Evolutionary conservation across 139 green algal genomes (phyloP).

Genomic region (Closterium sp.): DNA sequence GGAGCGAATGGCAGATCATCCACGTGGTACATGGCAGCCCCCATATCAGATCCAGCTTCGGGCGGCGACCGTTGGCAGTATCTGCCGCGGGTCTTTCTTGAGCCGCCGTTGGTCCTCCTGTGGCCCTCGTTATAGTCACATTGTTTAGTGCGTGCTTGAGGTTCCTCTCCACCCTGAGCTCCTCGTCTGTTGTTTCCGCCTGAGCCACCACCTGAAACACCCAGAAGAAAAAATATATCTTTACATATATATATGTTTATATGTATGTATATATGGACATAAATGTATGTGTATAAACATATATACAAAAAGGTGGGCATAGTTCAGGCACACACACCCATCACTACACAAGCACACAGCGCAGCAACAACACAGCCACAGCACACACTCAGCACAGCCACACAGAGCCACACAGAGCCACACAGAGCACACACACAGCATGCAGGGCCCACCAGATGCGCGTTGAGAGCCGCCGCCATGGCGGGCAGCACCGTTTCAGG

Average conservation of each 20-base stretch:
- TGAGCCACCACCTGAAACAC: constrained; percentile 26
- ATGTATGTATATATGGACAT: no score
- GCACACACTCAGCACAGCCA: no score
- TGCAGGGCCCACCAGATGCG: not conserved
- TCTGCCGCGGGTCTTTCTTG: not conserved
- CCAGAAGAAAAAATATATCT: no score
- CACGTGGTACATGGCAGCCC: constrained; percentile 87
- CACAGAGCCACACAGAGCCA: no score
- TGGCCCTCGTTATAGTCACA: not conserved
- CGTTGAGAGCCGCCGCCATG: not conserved
- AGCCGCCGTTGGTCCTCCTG: not conserved
- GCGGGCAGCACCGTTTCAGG: not conserved
- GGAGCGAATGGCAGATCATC: constrained; percentile 86
- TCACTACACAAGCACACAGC: no score
- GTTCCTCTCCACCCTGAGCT: constrained; percentile 45
- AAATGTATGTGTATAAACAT: no score
- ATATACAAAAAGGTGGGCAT: no score
- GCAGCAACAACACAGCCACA: no score
- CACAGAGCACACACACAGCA: no score
- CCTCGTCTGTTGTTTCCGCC: constrained; percentile 50
- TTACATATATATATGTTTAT: no score
- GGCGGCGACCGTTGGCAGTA: not conserved
- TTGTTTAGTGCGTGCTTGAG: not conserved
- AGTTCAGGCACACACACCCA: no score
- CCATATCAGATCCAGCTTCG: constrained; percentile 38